These are phyloP conservation scores for Aeminium ludgeri DNA, from an alignment of 495 filamentous ascomycete genomes.

Conservation along the genomic window DNA sequence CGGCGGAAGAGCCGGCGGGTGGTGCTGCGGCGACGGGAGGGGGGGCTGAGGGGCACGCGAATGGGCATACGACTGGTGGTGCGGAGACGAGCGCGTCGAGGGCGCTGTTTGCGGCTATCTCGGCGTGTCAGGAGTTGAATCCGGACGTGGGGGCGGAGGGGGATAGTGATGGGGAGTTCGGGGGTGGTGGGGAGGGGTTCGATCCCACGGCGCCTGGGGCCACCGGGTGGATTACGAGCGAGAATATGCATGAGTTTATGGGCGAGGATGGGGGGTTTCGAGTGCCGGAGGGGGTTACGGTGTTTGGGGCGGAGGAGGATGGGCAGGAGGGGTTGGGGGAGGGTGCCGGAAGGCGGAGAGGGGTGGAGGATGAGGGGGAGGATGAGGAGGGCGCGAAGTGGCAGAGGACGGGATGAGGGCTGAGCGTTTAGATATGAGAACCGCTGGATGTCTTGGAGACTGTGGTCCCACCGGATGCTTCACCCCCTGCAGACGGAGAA, in stretches of 20 bases:
- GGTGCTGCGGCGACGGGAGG: not conserved
- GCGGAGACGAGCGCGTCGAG: no score
- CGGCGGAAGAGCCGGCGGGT: no score
- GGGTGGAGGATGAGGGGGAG: conserved; percentile 22
- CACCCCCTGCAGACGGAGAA: no score
- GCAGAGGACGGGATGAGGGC: conserved; percentile 42
- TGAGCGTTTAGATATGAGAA: no score
- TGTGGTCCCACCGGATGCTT: no score
- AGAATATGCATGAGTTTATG: conserved; percentile 73
- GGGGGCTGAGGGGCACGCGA: not conserved
- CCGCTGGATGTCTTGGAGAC: no score
- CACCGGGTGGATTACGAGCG: conserved; percentile 88
- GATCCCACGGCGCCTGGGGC: conserved; percentile 58
- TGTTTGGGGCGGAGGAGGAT: conserved; percentile 17
- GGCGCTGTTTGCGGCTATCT: conserved; percentile 59
- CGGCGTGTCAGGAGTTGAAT: conserved; percentile 75
- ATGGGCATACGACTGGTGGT: no score
- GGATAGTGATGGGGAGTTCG: conserved; percentile 37
- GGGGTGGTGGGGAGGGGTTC: conserved; percentile 25
- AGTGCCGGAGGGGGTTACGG: conserved; percentile 28
- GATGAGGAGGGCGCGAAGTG: conserved; percentile 39
- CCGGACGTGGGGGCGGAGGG: conserved; percentile 51
- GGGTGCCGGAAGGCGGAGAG: conserved; percentile 45
- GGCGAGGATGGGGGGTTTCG: conserved; percentile 50
- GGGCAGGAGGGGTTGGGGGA: conserved; percentile 23